Evolutionary conservation across 208 protist genomes (phyloP).

Genomic region (Porcisia deanei): DNA sequence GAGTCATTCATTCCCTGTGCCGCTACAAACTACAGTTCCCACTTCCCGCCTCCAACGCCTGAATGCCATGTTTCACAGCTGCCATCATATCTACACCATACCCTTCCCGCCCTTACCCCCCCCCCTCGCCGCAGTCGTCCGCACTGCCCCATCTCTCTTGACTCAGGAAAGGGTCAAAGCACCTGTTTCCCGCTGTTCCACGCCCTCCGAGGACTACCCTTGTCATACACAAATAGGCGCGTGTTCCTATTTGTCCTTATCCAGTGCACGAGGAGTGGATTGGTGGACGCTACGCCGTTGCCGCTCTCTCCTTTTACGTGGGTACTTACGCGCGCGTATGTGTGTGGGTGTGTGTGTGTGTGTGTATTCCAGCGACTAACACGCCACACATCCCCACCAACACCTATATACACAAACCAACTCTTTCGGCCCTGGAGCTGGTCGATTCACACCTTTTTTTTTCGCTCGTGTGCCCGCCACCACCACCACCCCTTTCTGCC

Average conservation of each 20-base stretch:
- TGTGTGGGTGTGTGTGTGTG: not conserved
- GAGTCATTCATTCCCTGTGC: not conserved
- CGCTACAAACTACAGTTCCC: not conserved
- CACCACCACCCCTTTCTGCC: not conserved
- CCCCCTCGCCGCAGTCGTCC: not conserved
- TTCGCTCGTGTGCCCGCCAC: constrained; percentile 10
- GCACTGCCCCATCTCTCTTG: not conserved
- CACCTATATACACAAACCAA: not conserved
- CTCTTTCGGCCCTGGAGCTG: not conserved
- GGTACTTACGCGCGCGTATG: not conserved
- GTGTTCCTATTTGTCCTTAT: too few relatives aligned
- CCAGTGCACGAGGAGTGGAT: too few relatives aligned
- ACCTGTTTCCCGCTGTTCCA: too few relatives aligned
- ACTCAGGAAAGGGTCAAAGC: not conserved
- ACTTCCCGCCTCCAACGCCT: not conserved
- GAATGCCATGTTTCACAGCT: not conserved
- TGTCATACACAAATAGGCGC: too few relatives aligned
- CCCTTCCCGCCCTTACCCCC: not conserved
- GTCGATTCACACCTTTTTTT: not conserved
- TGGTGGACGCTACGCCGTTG: too few relatives aligned
- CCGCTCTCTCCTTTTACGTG: not conserved
- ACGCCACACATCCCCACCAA: not conserved
- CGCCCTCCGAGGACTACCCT: too few relatives aligned
- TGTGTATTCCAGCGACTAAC: not conserved
- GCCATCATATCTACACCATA: not conserved